Conservation (phyloP, 164 flowering plant species). For the Saururus chinensis region DNA sequence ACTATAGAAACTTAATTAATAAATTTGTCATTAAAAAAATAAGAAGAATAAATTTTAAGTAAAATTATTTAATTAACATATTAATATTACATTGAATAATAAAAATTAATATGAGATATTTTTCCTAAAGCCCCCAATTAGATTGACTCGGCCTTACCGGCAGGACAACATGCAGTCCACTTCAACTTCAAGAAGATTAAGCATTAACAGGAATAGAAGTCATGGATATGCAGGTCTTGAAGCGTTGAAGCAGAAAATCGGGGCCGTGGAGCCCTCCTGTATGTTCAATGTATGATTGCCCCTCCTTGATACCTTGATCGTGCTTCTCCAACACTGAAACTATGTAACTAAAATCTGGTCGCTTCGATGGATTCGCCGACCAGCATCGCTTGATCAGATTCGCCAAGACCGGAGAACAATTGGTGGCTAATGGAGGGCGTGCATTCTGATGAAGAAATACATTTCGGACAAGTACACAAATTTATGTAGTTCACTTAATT, state of each 20-base stretch:
- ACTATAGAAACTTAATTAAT: no score
- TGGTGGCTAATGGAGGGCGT: constrained; percentile 73
- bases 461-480: no score
- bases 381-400: constrained; percentile 90
- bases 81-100: no score
- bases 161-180: no score
- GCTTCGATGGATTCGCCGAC: constrained; percentile 76
- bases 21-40: no score
- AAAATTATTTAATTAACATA: no score
- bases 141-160: no score
- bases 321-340: constrained; percentile 65
- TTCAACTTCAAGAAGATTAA: constrained; percentile 11
- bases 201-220: constrained; percentile 68
- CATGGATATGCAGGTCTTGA: constrained; percentile 55
- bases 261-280: constrained; percentile 31
- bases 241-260: constrained; percentile 40
- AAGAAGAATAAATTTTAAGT: no score
- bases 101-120: no score
- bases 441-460: constrained; percentile 47
- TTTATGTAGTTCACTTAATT: no score
- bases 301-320: constrained; percentile 74
- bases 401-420: constrained; percentile 78
- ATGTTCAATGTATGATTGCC: constrained; percentile 60
- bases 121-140: no score
- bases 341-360: constrained; percentile 80